Evolutionary conservation across 2,329 filamentous ascomycete genomes (phyloP), one percentile per base, ranked within the genome.

Genomic region (Stylonectria norvegica): DNA sequence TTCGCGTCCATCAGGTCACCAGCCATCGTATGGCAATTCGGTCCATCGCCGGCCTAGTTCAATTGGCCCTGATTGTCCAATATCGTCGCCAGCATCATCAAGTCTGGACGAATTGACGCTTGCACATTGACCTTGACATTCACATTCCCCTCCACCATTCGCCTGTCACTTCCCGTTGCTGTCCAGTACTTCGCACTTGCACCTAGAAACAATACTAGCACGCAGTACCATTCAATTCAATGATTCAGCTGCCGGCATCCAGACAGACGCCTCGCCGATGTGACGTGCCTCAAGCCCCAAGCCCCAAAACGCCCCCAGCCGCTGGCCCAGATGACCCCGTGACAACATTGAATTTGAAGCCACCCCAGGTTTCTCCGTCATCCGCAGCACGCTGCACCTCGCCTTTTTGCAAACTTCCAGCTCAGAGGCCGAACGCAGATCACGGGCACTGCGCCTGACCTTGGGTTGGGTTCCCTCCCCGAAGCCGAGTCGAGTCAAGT

Each of bases 401-500:
- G 50, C 43, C 53, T 56, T 50, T 50, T 50, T 50, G 47, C 44
- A 50, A 47, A 43, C 47, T 47, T 36, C 53, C 53, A 55, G 37
- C 28, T 30, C 44, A 42, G 43, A 46, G 43, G 43, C 43, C 40
- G 36, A 44, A 18, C 36, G 45, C 48, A 49, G 48, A 48, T 38
- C 40, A 55, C 43, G 46, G 49, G 49, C 41, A 38, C 46, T 53
- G 43, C 52, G 45, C 52, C 52, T 55, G 50, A 53, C 50, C 50
- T 30, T 6, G 8, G 14, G 27, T n/a, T n/a, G n/a, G n/a, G n/a
- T n/a, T n/a, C n/a, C n/a, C n/a, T n/a, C n/a, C n/a, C n/a, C n/a
- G n/a, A n/a, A n/a, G n/a, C n/a, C n/a, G n/a, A n/a, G n/a, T n/a
- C n/a, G n/a, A n/a, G n/a, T n/a, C n/a, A n/a, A n/a, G n/a, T n/a